A percentile compares a stretch with the other conserved stretches of the same genome.
Conservation (phyloP, 1,284 basidiomycete genomes). For the Microbotryum intermedium region DNA sequence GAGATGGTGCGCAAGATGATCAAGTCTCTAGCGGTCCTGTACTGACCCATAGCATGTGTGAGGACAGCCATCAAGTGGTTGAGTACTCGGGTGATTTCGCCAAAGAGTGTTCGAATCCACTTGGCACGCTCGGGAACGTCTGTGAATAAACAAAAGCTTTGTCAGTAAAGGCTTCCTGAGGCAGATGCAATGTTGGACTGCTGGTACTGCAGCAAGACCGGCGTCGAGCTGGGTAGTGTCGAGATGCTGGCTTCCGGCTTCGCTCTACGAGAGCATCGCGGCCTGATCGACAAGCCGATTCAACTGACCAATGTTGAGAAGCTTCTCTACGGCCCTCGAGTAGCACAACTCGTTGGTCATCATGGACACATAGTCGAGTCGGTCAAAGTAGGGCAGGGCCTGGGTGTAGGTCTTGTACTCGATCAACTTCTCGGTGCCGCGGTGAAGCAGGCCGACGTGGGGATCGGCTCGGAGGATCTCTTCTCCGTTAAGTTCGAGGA, state of each 20-base stretch:
- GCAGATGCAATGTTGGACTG: too few relatives aligned
- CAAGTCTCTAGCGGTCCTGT: not conserved
- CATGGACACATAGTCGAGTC: conserved; percentile 98
- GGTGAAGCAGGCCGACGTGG: conserved; percentile 90
- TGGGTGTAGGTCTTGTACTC: conserved; percentile 99
- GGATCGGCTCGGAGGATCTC: conserved; percentile 46
- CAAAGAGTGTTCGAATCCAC: conserved; percentile 96
- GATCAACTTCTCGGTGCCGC: conserved; percentile 97
- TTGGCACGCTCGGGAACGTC: conserved; percentile 97
- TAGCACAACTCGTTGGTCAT: conserved; percentile 98
- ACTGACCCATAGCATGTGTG: conserved; percentile 67
- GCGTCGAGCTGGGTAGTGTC: too few relatives aligned
- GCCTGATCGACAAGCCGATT: too few relatives aligned
- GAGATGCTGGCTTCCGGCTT: too few relatives aligned
- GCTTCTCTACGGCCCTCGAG: conserved; percentile 93
- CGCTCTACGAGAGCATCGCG: too few relatives aligned
- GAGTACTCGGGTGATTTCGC: conserved; percentile 90
- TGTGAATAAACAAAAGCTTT: not conserved
- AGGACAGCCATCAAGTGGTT: conserved; percentile 98
- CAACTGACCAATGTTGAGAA: conserved; percentile 68
- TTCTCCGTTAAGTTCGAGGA: conserved; percentile 95
- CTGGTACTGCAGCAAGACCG: not conserved
- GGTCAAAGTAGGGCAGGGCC: conserved; percentile 92
- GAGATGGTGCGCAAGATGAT: not conserved
- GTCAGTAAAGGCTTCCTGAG: too few relatives aligned